Conservation (phyloP, 495 filamentous ascomycete species). For the Tuber indicum region DNA sequence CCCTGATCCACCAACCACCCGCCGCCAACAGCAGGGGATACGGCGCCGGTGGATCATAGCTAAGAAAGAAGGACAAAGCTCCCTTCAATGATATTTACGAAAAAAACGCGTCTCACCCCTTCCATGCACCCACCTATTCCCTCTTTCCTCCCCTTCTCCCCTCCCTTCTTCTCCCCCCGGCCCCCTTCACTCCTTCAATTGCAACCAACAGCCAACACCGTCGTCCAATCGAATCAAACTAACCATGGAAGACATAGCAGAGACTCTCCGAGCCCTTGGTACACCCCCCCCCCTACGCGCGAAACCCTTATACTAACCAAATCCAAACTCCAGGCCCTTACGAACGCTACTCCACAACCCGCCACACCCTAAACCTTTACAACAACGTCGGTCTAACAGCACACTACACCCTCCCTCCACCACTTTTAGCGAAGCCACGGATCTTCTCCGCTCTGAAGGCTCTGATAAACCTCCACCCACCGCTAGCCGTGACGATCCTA, state of each 20-base stretch:
- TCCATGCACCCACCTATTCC: not conserved
- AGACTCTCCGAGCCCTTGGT: constrained; percentile 20
- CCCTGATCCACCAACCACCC: not conserved
- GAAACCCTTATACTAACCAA: not conserved
- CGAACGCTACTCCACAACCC: constrained; percentile 47
- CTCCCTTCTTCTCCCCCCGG: not conserved
- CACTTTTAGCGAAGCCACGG: constrained; percentile 42
- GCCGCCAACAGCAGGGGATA: not conserved
- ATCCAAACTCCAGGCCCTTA: constrained; percentile 40
- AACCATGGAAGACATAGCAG: constrained; percentile 25
- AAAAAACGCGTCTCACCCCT: not conserved
- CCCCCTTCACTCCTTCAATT: not conserved
- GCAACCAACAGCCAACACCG: not conserved
- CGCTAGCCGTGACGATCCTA: constrained; percentile 46
- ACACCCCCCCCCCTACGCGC: not conserved
- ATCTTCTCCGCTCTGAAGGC: constrained; percentile 45
- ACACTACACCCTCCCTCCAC: constrained; percentile 43
- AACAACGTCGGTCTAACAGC: constrained; percentile 46
- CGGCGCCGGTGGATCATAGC: not conserved
- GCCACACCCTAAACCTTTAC: constrained; percentile 48
- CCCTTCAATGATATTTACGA: not conserved
- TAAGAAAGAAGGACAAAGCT: not conserved
- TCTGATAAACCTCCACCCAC: constrained; percentile 46
- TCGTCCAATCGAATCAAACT: not conserved
- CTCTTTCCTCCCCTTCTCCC: not conserved